Conservation (phyloP, 148 eudicot species). For the Camellia sinensis region DNA sequence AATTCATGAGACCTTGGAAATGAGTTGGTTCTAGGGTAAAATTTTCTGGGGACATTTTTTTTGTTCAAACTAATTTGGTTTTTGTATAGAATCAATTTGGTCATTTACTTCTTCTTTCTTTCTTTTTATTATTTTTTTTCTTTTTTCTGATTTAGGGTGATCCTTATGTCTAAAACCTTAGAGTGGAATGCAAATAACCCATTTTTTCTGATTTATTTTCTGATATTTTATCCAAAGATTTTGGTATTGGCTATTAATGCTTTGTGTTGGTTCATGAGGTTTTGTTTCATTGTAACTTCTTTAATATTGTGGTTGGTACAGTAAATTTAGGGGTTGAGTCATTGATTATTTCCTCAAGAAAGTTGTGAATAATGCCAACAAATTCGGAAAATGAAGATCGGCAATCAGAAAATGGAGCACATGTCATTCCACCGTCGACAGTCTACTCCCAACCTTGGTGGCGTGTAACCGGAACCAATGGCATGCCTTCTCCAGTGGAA, state of each 20-base stretch:
- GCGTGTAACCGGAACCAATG: conserved; percentile 42
- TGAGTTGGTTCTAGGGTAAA: not conserved
- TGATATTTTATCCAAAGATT: no score
- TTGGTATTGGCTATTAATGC: not conserved
- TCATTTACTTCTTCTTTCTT: not conserved
- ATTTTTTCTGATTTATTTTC: not conserved
- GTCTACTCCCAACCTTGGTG: conserved; percentile 65
- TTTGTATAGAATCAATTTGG: not conserved
- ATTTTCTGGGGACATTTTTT: not conserved
- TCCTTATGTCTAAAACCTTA: not conserved
- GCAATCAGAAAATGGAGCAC: conserved; percentile 22
- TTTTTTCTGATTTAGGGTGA: not conserved
- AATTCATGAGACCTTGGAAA: not conserved
- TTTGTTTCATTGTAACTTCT: not conserved
- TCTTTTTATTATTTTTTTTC: no score
- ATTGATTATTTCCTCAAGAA: conserved; percentile 1
- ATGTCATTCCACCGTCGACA: conserved; percentile 22
- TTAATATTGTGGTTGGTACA: conserved; percentile 3
- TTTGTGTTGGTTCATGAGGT: not conserved
- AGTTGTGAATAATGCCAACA: conserved; percentile 44
- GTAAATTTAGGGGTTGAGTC: conserved; percentile 8
- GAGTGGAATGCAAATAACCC: no score
- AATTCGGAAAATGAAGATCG: conserved; percentile 31
- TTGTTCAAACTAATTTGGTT: not conserved
- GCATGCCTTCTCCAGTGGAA: conserved; percentile 31